These are phyloP conservation scores for Reticulascus tulasneorum DNA, from an alignment of 2,329 filamentous ascomycete species.

Conservation along the genomic window DNA sequence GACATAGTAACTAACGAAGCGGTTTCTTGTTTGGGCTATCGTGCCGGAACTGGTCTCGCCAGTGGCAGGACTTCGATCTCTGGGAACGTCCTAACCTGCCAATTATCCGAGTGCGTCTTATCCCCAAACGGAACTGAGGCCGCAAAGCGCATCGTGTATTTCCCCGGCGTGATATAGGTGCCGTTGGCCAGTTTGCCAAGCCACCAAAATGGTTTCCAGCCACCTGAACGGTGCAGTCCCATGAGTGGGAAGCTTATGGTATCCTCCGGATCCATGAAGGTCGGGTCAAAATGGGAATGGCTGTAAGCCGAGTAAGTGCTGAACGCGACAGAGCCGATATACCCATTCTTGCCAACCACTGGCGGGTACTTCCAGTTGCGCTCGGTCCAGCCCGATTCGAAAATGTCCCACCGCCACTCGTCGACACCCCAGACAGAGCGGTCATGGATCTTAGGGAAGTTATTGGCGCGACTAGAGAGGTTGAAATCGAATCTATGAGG, in stretches of 20 bases:
- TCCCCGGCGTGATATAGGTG: slow-evolving; percentile 33
- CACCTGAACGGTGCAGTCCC: slow-evolving; percentile 24
- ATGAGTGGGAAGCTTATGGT: slow-evolving; percentile 34
- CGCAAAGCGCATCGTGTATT: slow-evolving; percentile 25
- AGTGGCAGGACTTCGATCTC: slow-evolving; percentile 21
- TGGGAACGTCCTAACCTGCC: slow-evolving; percentile 9
- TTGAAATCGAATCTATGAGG: slow-evolving; percentile 10
- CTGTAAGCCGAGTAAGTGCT: slow-evolving; percentile 19
- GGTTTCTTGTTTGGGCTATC: too few species aligned
- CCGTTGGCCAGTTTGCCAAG: slow-evolving; percentile 39
- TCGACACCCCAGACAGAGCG: slow-evolving; percentile 13
- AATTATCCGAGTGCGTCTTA: slow-evolving; percentile 8
- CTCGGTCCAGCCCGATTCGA: slow-evolving; percentile 32
- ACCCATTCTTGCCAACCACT: slow-evolving; percentile 30
- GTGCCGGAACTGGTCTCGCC: too few species aligned
- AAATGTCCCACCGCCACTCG: slow-evolving; percentile 25
- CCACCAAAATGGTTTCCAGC: slow-evolving; percentile 28
- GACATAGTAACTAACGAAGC: too few species aligned
- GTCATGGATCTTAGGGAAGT: slow-evolving; percentile 12
- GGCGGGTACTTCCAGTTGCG: slow-evolving; percentile 38
- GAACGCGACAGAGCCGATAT: slow-evolving; percentile 33
- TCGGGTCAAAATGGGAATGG: slow-evolving; percentile 28
- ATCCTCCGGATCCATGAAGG: slow-evolving; percentile 33
- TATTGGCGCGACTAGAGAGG: slow-evolving; percentile 5
- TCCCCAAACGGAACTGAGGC: slow-evolving; percentile 9